Percentiles rank a stretch among this genome's conserved stretches.
These are phyloP conservation scores for Hygrophoropsis aurantiaca DNA, from an alignment of 768 basidiomycete species.

Conservation along the genomic window DNA sequence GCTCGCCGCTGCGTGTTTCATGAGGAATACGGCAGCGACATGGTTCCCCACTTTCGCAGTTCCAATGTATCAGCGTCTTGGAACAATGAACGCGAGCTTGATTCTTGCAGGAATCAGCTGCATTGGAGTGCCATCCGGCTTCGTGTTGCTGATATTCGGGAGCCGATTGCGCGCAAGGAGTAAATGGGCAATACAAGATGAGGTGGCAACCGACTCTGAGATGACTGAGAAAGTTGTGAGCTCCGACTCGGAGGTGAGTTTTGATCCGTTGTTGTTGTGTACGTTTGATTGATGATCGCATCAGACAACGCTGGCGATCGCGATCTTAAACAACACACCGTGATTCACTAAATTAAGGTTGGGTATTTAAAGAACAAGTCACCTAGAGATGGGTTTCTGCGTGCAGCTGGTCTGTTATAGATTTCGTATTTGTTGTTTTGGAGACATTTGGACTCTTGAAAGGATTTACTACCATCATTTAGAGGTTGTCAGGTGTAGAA, in stretches of 20 bases:
- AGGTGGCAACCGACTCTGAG: no score
- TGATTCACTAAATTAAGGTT: not conserved
- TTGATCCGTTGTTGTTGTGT: not conserved
- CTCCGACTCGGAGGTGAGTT: no score
- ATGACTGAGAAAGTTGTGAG: no score
- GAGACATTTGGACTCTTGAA: no score
- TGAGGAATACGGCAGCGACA: conserved; percentile 16
- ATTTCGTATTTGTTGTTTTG: no score
- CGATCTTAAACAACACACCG: no score
- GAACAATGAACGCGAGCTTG: conserved; percentile 16
- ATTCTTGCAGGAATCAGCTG: conserved; percentile 22
- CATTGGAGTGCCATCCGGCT: conserved; percentile 18
- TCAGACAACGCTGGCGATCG: no score
- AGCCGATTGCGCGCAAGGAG: conserved; percentile 16
- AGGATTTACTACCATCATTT: no score
- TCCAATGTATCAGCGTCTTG: conserved; percentile 16
- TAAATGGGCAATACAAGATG: conserved; percentile 25
- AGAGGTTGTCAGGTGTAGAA: no score
- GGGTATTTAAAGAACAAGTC: no score
- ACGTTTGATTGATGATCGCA: not conserved
- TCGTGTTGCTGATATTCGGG: conserved; percentile 18
- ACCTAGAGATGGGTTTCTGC: no score
- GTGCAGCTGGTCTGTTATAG: no score
- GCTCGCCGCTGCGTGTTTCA: conserved; percentile 21
- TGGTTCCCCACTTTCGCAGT: conserved; percentile 16